Percentiles rank a stretch among this genome's conserved stretches.
phyloP scores from a whole-genome alignment of 2,329 filamentous ascomycete genomes.

The Rhynchosporium secalis region DNA sequence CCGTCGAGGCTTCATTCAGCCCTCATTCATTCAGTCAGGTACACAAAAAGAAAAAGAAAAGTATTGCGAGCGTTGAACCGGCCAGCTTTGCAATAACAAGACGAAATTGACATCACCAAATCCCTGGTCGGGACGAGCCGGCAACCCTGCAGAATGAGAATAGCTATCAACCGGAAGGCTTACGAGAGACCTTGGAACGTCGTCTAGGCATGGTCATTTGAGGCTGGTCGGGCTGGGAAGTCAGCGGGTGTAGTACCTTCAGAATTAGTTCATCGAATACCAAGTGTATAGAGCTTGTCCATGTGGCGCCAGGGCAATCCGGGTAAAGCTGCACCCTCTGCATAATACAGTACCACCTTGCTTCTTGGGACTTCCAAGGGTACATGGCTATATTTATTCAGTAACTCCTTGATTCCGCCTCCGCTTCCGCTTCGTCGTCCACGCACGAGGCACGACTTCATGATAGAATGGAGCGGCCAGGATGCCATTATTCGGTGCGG shows the following conservation, averaged over 20 bases:
- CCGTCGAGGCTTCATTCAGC: background rate
- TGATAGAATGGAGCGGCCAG: background rate
- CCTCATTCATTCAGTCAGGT: background rate
- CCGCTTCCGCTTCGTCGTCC: background rate
- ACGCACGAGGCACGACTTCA: background rate
- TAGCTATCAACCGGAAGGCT: background rate
- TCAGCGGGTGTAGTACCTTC: background rate
- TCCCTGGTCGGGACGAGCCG: constrained; percentile 11
- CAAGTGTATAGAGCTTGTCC: background rate
- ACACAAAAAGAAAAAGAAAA: background rate
- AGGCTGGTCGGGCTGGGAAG: constrained; percentile 7
- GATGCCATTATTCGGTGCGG: constrained; percentile 1
- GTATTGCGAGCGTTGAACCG: too few relatives aligned
- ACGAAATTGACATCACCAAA: background rate
- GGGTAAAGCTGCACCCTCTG: constrained; percentile 4
- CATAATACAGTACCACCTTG: background rate
- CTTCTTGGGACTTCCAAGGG: too few relatives aligned
- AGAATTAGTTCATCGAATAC: background rate
- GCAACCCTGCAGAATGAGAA: background rate
- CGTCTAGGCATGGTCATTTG: background rate
- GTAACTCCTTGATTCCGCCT: too few relatives aligned
- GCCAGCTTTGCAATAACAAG: background rate
- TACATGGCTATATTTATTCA: too few relatives aligned
- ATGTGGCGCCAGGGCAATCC: background rate
- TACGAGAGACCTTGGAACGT: background rate